These are phyloP conservation scores for Clohesyomyces aquaticus DNA, from an alignment of 495 filamentous ascomycete genomes.

Conservation along the genomic window DNA sequence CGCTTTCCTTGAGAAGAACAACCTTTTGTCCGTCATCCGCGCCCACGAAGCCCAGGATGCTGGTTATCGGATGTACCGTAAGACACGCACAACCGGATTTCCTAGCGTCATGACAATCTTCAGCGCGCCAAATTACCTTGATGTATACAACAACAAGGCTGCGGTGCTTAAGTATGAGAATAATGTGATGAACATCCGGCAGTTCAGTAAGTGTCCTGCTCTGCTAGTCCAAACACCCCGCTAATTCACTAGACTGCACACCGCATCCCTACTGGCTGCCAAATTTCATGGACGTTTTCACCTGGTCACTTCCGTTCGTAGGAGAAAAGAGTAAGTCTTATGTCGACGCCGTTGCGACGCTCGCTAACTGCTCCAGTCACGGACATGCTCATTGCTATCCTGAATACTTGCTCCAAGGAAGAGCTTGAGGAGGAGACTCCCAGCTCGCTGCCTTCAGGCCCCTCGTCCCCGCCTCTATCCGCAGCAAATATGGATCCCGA, in stretches of 20 bases:
- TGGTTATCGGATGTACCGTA: slow-evolving; percentile 98
- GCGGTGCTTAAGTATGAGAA: slow-evolving; percentile 99
- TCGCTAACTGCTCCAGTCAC: slow-evolving; percentile 59
- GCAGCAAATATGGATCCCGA: slow-evolving; percentile 67
- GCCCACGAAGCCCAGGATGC: slow-evolving; percentile 99
- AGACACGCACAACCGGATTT: slow-evolving; percentile 96
- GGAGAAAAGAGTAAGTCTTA: slow-evolving; percentile 77
- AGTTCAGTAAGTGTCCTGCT: slow-evolving; percentile 66
- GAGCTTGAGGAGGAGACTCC: slow-evolving; percentile 84
- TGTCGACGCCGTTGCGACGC: neutral
- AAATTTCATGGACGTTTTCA: slow-evolving; percentile 99
- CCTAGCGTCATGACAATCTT: slow-evolving; percentile 99
- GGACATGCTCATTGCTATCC: slow-evolving; percentile 98
- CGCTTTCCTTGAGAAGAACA: slow-evolving; percentile 98
- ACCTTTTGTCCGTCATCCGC: slow-evolving; percentile 93
- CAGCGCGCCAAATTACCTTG: slow-evolving; percentile 96
- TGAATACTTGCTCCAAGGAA: slow-evolving; percentile 97
- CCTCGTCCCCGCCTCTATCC: slow-evolving; percentile 67
- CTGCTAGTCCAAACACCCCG: neutral
- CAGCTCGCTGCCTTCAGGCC: slow-evolving; percentile 63
- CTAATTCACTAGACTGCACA: slow-evolving; percentile 68
- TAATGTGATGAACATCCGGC: slow-evolving; percentile 99
- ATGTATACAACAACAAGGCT: slow-evolving; percentile 99
- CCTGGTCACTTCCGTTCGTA: slow-evolving; percentile 97
- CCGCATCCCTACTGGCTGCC: slow-evolving; percentile 99